phyloP scores from a whole-genome alignment of 2,329 filamentous ascomycete species.

The Aspergillus ibericus region DNA sequence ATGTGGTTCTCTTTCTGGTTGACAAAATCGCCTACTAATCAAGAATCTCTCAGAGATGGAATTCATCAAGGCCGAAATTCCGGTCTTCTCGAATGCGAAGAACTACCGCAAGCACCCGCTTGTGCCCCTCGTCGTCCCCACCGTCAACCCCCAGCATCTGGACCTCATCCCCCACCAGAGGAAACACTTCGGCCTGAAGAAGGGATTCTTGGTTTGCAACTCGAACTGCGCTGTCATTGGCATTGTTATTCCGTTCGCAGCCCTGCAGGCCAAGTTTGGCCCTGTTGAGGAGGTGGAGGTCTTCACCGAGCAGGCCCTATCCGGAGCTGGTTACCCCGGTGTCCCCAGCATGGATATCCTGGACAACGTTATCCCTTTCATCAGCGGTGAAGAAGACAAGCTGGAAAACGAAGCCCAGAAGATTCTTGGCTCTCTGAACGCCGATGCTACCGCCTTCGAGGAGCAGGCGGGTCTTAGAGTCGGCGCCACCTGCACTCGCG shows the following conservation, averaged over 20 bases:
- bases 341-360: constrained; percentile 91
- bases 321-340: constrained; percentile 70
- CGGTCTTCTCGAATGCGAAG: constrained; percentile 96
- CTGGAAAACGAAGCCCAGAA: constrained; percentile 92
- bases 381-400: constrained; percentile 93
- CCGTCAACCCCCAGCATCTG: constrained; percentile 86
- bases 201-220: constrained; percentile 95
- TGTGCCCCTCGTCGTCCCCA: constrained; percentile 91
- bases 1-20: constrained; percentile 29
- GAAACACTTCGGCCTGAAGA: constrained; percentile 67
- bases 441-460: constrained; percentile 69
- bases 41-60: constrained; percentile 66
- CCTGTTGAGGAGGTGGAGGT: constrained; percentile 75
- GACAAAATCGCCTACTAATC: constrained; percentile 1
- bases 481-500: constrained; percentile 86
- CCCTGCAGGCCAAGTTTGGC: constrained; percentile 82
- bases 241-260: constrained; percentile 90
- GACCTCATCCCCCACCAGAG: constrained; percentile 88
- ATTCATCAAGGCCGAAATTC: constrained; percentile 82
- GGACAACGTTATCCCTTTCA: constrained; percentile 94
- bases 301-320: constrained; percentile 93
- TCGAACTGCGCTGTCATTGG: constrained; percentile 98
- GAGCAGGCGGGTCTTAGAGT: constrained; percentile 74
- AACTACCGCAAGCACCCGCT: constrained; percentile 90
- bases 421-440: constrained; percentile 78